Evolutionary conservation across 2,329 filamentous ascomycete genomes (phyloP).

Genomic region (Colletotrichum scovillei): DNA sequence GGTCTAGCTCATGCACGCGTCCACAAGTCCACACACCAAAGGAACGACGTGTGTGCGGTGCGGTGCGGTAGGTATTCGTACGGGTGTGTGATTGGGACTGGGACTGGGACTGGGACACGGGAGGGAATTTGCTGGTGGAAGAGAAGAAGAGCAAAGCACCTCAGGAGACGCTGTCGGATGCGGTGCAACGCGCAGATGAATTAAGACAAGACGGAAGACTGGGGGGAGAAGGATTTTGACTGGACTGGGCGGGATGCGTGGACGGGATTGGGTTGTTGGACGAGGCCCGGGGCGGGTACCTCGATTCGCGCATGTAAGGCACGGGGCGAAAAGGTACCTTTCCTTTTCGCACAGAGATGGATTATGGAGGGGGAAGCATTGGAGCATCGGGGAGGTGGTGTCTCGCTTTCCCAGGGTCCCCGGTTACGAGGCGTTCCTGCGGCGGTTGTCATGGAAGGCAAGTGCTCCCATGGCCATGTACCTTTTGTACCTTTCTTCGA

Average conservation of each 20-base stretch:
- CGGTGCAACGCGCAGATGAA: neutral
- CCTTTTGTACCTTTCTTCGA: no score
- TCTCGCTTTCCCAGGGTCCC: neutral
- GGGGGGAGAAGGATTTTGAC: neutral
- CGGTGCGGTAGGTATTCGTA: neutral
- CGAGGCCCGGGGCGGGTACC: no score
- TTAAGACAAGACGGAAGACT: neutral
- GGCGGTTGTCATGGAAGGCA: neutral
- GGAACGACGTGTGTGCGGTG: neutral
- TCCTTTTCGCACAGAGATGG: no score
- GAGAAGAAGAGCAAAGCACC: neutral
- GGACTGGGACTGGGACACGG: no score
- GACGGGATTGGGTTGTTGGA: neutral
- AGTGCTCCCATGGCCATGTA: neutral
- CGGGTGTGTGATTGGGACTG: neutral
- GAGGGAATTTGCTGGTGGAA: neutral
- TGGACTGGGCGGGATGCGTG: neutral
- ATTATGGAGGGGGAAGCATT: neutral
- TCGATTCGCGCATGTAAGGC: no score
- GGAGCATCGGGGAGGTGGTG: neutral
- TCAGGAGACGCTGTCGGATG: neutral
- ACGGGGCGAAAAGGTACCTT: no score
- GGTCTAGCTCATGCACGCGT: conserved; percentile 22
- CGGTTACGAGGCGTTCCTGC: neutral
- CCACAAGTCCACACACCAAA: conserved; percentile 1